Evolutionary conservation across 805 yeast species (phyloP), one percentile per base, ranked within the genome.

Genomic region (Yarrowia yakushimensis): DNA sequence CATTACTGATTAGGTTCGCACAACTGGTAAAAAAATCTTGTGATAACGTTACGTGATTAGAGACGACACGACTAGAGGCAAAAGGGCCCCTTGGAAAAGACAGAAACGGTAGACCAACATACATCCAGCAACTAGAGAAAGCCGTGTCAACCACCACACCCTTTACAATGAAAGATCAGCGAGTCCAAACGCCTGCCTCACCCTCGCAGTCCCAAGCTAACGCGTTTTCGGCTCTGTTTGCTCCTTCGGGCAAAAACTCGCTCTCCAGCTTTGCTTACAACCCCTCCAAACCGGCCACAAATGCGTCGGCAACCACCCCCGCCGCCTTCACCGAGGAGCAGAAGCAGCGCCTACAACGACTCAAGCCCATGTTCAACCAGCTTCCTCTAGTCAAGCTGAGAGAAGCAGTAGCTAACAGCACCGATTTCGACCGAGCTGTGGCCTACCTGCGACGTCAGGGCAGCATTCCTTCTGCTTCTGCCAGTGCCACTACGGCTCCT

Each of bases 341-440:
- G 30, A 55, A 55, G 9, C 48, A 39, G 61, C 48, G 46, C 2
- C 48, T 55, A 5, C 61, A 55, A 15, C 28, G 61, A 2, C 48
- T 55, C 23, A 55, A 55, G 37, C 61, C 61, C 39, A 27, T 55
- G 48, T 55, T 55, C 61, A 55, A 55, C 48, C 61, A 55, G 48
- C 39, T 55, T 8, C 61, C 61, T 11, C 20, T 55, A 20, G 61
- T 55, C 6, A 55, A 55, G 37, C 39, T 55, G 22, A 13, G 61
- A 28, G 61, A 55, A n/a, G 61, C 61, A 4, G 61, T 55, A 2
- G 36, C 48, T 36, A 55, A 55, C 48, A 20, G 36, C 20, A 39
- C 46, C 28, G 48, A 41, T 18, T 55, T 28, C 30, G 61, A 55
- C 37, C 27, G 48, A 20, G 61, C 61, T 6, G 61, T 55, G 20